Percentiles rank a stretch among this genome's conserved stretches.
Conservation (phyloP, 495 filamentous ascomycete genomes). For the Penicillium antarcticum region DNA sequence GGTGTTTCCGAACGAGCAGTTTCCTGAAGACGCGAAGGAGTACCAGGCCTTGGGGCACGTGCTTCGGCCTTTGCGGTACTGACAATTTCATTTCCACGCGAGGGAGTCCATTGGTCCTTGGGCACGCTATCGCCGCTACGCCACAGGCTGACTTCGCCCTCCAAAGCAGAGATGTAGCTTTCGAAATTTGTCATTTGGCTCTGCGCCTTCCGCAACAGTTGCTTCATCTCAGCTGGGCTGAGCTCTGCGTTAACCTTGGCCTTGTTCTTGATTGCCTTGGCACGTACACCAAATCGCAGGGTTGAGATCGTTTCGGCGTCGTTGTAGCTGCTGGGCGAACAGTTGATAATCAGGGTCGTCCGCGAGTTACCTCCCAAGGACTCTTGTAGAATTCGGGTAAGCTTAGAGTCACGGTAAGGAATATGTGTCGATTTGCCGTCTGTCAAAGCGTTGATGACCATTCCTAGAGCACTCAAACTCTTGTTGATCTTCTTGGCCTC, state of each 20-base stretch:
- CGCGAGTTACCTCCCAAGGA: constrained; percentile 94
- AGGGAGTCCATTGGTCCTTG: constrained; percentile 74
- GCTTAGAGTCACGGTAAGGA: constrained; percentile 96
- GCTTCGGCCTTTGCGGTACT: constrained; percentile 55
- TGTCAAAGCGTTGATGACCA: constrained; percentile 97
- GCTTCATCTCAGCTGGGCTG: constrained; percentile 91
- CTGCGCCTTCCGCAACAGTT: constrained; percentile 86
- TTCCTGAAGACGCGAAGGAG: constrained; percentile 73
- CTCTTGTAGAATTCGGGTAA: constrained; percentile 95
- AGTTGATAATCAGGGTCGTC: constrained; percentile 97
- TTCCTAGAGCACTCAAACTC: constrained; percentile 93
- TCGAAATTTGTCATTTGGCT: constrained; percentile 85
- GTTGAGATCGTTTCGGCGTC: constrained; percentile 93
- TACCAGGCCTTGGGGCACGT: constrained; percentile 64
- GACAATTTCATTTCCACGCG: constrained; percentile 56
- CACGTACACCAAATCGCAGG: constrained; percentile 90
- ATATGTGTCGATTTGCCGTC: constrained; percentile 98
- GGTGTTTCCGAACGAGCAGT: constrained; percentile 56
- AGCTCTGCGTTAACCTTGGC: constrained; percentile 98
- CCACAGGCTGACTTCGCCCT: constrained; percentile 83
- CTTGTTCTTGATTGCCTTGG: constrained; percentile 99
- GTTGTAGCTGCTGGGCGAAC: constrained; percentile 97
- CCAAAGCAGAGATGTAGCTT: constrained; percentile 76
- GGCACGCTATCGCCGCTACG: constrained; percentile 84
- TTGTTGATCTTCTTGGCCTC: constrained; percentile 99